A percentile compares a stretch with the other conserved stretches of the same genome.
Conservation (phyloP, 306 rosid genomes). For the Fragaria vesca region DNA sequence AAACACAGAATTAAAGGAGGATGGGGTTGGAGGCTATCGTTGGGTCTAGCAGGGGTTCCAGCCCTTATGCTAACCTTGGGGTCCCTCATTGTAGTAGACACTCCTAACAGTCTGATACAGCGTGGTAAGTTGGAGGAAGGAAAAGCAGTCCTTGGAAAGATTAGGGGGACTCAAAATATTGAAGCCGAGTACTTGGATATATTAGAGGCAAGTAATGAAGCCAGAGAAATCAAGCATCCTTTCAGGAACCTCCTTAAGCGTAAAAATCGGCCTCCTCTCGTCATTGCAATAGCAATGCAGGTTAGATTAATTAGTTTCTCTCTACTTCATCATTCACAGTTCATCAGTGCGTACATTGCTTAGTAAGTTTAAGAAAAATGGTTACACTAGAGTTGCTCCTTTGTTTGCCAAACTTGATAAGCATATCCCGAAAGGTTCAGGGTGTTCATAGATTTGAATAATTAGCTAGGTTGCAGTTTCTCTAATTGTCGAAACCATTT, state of each 20-base stretch:
- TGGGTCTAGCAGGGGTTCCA: slow-evolving; percentile 80
- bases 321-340: not conserved
- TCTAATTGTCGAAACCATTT: not conserved
- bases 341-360: not conserved
- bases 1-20: slow-evolving; percentile 43
- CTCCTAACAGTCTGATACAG: slow-evolving; percentile 79
- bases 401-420: not conserved
- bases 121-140: slow-evolving; percentile 78
- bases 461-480: not conserved
- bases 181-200: slow-evolving; percentile 71
- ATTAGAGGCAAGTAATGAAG: slow-evolving; percentile 60
- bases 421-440: not conserved
- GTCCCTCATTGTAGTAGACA: slow-evolving; percentile 71
- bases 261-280: slow-evolving; percentile 61
- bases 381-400: not conserved
- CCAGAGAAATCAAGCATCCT: slow-evolving; percentile 64
- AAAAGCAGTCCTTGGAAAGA: slow-evolving; percentile 50
- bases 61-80: slow-evolving; percentile 69
- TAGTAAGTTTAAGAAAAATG: not conserved
- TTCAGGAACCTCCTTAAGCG: slow-evolving; percentile 62
- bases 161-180: slow-evolving; percentile 67
- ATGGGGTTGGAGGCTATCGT: slow-evolving; percentile 93
- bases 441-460: not conserved
- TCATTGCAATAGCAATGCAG: slow-evolving; percentile 71
- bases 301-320: slow-evolving; percentile 12